Base-by-base conservation (phyloP, 1,284 basidiomycete genomes). In the Leccinum variabile region DNA sequence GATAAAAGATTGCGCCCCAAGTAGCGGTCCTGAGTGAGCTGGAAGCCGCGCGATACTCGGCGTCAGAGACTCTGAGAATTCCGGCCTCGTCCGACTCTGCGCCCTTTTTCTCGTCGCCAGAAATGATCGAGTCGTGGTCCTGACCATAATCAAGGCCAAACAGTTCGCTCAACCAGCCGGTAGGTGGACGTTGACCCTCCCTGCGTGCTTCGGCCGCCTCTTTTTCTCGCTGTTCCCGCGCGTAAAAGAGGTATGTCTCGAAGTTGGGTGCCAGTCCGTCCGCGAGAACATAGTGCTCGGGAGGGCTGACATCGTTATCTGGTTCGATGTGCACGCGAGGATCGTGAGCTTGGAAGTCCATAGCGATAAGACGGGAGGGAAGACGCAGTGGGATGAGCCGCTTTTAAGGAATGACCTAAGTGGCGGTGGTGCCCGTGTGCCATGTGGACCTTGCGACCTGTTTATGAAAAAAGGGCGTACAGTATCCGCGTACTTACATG, bases 171-270 rank as follows among this genome's bases (percentile, higher is more conserved):
- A 64, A 3, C 69, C 64, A 65, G 16, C 62, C 67, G 72, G 69
- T 78, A 1, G 71, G 68, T 0, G 59, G 61, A 16, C 10, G 56
- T 1, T 55, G 49, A 2, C 69, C 76, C 73, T 76, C 63, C 74
- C 72, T 58, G 70, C 74, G 39, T 81, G 75, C 25, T 77, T 76
- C 69, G 2, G 63, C 65, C 10, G 49, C 69, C 44, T 74, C 72
- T 59, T 52, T 74, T 13, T 70, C 66, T 28, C 75, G 71, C 33
- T 75, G 72, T 33, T 73, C 72, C 14, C 13, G 56, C 7, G 75
- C 75, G 3, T 65, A 76, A 62, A 66, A 64, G 53, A 74, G 69
- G 35, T 76, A 74, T 1, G 72, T 76, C 66, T 74, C 72, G n/a
- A 74, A 41, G 61, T 72, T 75, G 1, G 72, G 72, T 6, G 56